Evolutionary conservation across 2,329 filamentous ascomycete species (phyloP), one percentile per base, ranked within the genome.

Genomic region (Dothiorella sarmentorum): DNA sequence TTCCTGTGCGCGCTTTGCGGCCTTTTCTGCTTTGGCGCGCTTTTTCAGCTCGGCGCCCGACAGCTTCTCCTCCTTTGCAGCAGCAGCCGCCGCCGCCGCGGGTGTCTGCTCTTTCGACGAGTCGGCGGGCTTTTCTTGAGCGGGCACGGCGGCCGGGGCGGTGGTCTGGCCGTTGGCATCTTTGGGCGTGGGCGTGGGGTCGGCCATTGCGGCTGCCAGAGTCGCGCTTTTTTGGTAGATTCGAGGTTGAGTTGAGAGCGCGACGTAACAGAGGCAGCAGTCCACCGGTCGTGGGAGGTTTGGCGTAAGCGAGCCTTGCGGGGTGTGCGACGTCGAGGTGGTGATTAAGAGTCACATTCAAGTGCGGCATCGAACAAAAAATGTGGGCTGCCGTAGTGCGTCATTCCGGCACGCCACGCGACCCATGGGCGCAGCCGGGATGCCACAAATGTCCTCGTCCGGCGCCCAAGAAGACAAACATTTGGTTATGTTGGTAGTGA

Each of bases 21-120:
- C 88, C 77, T 97, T 97, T 72, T 97, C 93, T 29, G 90, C 92
- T 73, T 96, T 93, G 62, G 88, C 88, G 71, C 85, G 86, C 68
- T 92, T 93, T 76, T 97, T 97, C 68, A 96, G 71, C 73, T 96
- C 89, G 18, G 90, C 91, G 33, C 82, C 82, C 1, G 88, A 85
- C 29, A 89, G 77, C 71, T 90, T 89, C 66, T 71, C 67, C 44
- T 73, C 67, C 15, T 29, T 40, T 17, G 49, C 22, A 17, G 62
- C 63, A 11, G 62, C 62, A 2, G 47, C 15, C 1, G 35, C n/a
- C 4, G 33, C n/a, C 17, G 47, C 47, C 11, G 24, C 33, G 11
- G 35, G 31, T 4, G n/a, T 7, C 33, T 53, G 49, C 24, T 53
- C 49, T 20, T 53, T 53, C 10, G 49, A 40, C 49, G 29, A 40